These are phyloP conservation scores for Xylaria cubensis DNA, from an alignment of 495 filamentous ascomycete species.

Conservation along the genomic window DNA sequence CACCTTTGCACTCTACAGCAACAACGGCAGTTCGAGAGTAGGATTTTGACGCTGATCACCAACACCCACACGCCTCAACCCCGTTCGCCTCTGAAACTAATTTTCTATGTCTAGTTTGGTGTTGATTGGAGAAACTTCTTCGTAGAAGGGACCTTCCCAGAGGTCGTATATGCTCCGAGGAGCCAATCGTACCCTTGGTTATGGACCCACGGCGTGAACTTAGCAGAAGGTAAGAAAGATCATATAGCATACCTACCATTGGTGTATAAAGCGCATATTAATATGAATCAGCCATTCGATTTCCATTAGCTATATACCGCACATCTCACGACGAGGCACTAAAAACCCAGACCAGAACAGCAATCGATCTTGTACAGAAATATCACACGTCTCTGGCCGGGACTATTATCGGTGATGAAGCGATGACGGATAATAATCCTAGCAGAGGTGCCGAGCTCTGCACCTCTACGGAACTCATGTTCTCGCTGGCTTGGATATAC, in stretches of 20 bases:
- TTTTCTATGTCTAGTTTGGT: conserved; percentile 45
- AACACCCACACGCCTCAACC: not conserved
- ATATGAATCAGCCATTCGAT: conserved; percentile 32
- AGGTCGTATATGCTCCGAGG: conserved; percentile 38
- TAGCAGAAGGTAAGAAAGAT: conserved; percentile 40
- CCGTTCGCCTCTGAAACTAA: not conserved
- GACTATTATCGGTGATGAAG: conserved; percentile 42
- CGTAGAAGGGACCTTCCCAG: conserved; percentile 41
- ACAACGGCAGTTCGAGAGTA: not conserved
- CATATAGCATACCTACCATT: not conserved
- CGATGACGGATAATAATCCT: conserved; percentile 41
- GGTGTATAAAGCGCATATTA: not conserved
- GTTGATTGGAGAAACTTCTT: conserved; percentile 47
- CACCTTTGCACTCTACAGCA: not conserved
- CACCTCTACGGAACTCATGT: conserved; percentile 42
- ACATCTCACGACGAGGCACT: conserved; percentile 40
- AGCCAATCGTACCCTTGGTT: conserved; percentile 31
- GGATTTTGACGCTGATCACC: not conserved
- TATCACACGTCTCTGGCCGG: conserved; percentile 45
- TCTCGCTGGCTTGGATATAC: conserved; percentile 44
- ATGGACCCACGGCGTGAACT: conserved; percentile 42
- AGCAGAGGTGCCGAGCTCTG: conserved; percentile 44
- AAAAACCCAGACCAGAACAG: conserved; percentile 39
- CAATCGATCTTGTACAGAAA: conserved; percentile 38
- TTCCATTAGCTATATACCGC: conserved; percentile 41